Conservation (phyloP, 2,329 filamentous ascomycete genomes). For the Colletotrichum lini region DNA sequence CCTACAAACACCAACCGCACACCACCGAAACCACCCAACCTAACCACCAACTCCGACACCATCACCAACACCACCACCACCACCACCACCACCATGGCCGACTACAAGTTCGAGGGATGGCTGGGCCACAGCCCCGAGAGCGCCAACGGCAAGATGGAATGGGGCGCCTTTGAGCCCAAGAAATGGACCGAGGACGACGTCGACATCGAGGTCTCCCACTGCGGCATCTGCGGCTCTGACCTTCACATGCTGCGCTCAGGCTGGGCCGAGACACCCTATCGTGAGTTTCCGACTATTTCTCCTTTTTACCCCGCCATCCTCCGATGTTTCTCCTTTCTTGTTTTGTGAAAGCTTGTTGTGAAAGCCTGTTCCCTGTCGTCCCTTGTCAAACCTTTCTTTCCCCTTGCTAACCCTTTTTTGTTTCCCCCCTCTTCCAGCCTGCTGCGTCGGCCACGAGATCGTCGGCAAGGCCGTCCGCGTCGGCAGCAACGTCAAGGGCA, state of each 20-base stretch:
- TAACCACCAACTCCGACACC: neutral
- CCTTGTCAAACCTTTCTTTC: too few species aligned
- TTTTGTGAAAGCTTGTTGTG: too few species aligned
- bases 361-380: too few species aligned
- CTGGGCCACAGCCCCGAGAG: slow-evolving; percentile 58
- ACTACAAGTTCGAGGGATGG: slow-evolving; percentile 67
- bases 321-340: too few species aligned
- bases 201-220: slow-evolving; percentile 76
- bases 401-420: neutral
- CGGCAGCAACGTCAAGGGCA: slow-evolving; percentile 60
- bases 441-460: slow-evolving; percentile 76
- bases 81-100: slow-evolving; percentile 48
- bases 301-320: slow-evolving; percentile 21
- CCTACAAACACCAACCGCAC: neutral
- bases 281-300: slow-evolving; percentile 46
- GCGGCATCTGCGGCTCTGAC: slow-evolving; percentile 76
- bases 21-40: too few species aligned
- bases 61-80: too few species aligned
- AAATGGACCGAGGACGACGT: slow-evolving; percentile 76
- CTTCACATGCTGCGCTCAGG: slow-evolving; percentile 71
- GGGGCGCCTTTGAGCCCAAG: slow-evolving; percentile 73
- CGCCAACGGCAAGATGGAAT: slow-evolving; percentile 67
- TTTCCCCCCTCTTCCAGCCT: slow-evolving; percentile 50
- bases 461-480: slow-evolving; percentile 71
- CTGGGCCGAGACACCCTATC: slow-evolving; percentile 60